Evolutionary conservation across 148 eudicot genomes (phyloP).

Genomic region (Diospyros kaki): DNA sequence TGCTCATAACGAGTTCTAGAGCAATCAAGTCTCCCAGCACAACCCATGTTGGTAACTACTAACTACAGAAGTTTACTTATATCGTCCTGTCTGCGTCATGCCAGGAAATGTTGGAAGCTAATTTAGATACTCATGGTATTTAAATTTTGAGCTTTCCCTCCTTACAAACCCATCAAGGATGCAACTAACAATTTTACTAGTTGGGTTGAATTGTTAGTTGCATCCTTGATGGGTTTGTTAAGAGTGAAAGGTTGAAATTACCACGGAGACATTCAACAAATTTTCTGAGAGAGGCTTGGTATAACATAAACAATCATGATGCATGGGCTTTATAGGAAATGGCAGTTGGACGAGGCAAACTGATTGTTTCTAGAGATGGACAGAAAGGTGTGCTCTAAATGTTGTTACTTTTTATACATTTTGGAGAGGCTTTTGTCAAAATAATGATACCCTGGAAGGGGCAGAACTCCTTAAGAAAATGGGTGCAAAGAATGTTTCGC

Average conservation of each 20-base stretch:
- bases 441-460: slow-evolving; percentile 15
- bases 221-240: slow-evolving; percentile 23
- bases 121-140: slow-evolving; percentile 4
- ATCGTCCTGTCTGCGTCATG: too few species aligned
- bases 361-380: slow-evolving; percentile 24
- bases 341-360: slow-evolving; percentile 17
- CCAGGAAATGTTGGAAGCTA: slow-evolving; percentile 3
- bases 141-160: slow-evolving; percentile 15
- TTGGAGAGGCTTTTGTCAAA: slow-evolving; percentile 11
- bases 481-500: slow-evolving; percentile 11
- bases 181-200: background rate
- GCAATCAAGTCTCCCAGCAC: background rate
- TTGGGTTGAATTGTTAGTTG: background rate
- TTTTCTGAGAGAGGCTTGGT: slow-evolving; percentile 9
- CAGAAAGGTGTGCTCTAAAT: slow-evolving; percentile 21
- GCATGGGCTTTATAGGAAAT: slow-evolving; percentile 20
- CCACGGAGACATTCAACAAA: slow-evolving; percentile 15
- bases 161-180: slow-evolving; percentile 25
- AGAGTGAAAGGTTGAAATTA: slow-evolving; percentile 19
- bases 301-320: slow-evolving; percentile 19
- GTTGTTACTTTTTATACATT: slow-evolving; percentile 15
- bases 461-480: slow-evolving; percentile 20
- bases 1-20: background rate
- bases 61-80: too few species aligned
- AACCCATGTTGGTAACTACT: too few species aligned